A percentile compares a stretch with the other conserved stretches of the same genome.
phyloP scores from a whole-genome alignment of 2,329 filamentous ascomycete genomes.

The Ascomycota sp. region DNA sequence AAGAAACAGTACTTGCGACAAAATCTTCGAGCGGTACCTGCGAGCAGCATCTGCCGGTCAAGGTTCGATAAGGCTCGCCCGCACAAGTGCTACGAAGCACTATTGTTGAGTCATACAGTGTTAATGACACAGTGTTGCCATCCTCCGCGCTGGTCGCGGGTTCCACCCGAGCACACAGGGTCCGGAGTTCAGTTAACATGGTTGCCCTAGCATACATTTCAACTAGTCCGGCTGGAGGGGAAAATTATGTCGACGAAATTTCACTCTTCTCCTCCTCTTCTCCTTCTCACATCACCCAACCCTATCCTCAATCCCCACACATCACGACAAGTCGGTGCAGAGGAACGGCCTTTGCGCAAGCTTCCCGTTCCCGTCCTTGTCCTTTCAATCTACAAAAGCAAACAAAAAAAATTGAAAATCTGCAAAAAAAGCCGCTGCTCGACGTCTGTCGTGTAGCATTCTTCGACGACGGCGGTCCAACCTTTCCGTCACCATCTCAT shows the following conservation, averaged over 20 bases:
- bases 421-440: constrained; percentile 33
- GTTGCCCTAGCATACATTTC: no score
- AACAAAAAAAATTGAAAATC: constrained; percentile 40
- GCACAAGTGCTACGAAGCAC: no score
- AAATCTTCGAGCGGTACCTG: no score
- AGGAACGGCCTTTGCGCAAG: constrained; percentile 35
- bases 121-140: no score
- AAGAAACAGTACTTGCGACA: no score
- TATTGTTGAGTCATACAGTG: no score
- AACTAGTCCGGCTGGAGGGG: constrained; percentile 6
- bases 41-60: no score
- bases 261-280: constrained; percentile 13
- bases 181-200: not conserved
- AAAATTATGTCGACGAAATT: constrained; percentile 15
- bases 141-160: no score
- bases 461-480: no score
- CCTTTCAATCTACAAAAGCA: constrained; percentile 26
- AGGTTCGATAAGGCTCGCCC: no score
- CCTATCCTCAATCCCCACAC: constrained; percentile 22
- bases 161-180: not conserved
- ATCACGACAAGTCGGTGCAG: constrained; percentile 26
- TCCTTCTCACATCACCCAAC: constrained; percentile 23
- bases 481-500: no score
- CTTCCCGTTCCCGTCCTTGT: constrained; percentile 37
- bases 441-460: constrained; percentile 1